Conservation (phyloP, 192 early-diverging fungal species). For the Gryganskiella cystojenkinii region DNA sequence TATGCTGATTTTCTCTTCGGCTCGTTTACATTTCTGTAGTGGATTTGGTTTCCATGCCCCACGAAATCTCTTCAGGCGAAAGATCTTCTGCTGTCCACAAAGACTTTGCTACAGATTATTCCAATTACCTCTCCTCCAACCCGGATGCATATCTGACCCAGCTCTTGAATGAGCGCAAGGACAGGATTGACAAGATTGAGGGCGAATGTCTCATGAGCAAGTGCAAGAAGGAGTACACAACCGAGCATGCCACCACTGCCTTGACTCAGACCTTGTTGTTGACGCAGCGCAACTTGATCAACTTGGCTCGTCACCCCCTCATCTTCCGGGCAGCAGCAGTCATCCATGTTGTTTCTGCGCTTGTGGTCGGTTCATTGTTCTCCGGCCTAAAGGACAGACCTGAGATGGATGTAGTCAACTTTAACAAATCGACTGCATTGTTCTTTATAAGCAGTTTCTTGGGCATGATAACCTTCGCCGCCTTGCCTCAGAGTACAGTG, state of each 20-base stretch:
- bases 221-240: slow-evolving; percentile 41
- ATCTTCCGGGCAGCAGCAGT: slow-evolving; percentile 68
- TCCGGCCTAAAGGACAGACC: slow-evolving; percentile 41
- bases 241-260: slow-evolving; percentile 41
- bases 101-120: slow-evolving; percentile 33
- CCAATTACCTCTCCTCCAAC: slow-evolving; percentile 18
- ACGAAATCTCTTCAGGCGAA: slow-evolving; percentile 8
- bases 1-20: background rate
- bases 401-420: slow-evolving; percentile 27
- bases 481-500: slow-evolving; percentile 73
- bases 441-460: slow-evolving; percentile 56
- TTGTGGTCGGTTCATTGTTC: slow-evolving; percentile 48
- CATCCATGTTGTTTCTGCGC: slow-evolving; percentile 62
- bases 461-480: slow-evolving; percentile 66
- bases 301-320: slow-evolving; percentile 71
- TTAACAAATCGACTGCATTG: slow-evolving; percentile 58
- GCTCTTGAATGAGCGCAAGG: slow-evolving; percentile 19
- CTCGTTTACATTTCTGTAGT: background rate
- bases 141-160: slow-evolving; percentile 29
- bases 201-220: slow-evolving; percentile 21
- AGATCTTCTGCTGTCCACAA: background rate
- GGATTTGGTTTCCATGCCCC: slow-evolving; percentile 26
- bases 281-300: slow-evolving; percentile 68
- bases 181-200: slow-evolving; percentile 18
- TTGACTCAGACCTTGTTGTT: slow-evolving; percentile 68